These are phyloP conservation scores for Aspergillus tubingensis DNA, from an alignment of 2,329 filamentous ascomycete genomes.

Conservation along the genomic window DNA sequence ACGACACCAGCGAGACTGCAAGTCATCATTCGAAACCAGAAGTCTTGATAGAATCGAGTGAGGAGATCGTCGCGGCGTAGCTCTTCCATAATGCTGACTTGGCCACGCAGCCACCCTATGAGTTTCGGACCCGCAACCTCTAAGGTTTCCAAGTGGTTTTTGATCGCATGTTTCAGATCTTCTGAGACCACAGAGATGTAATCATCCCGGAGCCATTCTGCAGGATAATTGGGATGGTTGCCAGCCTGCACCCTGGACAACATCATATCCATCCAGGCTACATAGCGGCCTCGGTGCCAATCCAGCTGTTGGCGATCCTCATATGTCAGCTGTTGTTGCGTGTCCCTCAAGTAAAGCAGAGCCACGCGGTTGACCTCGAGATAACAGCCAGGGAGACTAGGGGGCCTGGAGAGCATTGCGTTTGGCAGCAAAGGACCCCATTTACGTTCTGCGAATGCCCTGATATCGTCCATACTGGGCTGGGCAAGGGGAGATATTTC, in stretches of 20 bases:
- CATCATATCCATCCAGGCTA: slow-evolving; percentile 7
- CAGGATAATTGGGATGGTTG: neutral
- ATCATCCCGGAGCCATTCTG: neutral
- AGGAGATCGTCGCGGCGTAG: neutral
- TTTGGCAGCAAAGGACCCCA: slow-evolving; percentile 2
- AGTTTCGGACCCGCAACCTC: neutral
- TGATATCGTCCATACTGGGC: neutral
- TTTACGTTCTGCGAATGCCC: neutral
- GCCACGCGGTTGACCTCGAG: neutral
- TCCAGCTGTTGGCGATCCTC: neutral
- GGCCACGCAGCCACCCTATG: neutral
- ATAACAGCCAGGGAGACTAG: neutral
- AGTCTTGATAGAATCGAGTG: neutral
- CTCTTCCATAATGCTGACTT: neutral
- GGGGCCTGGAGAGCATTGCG: neutral
- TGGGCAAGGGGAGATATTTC: neutral
- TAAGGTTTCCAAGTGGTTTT: neutral
- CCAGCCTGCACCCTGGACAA: neutral
- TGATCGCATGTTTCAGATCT: neutral
- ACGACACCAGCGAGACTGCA: neutral
- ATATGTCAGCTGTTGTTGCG: neutral
- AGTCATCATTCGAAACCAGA: neutral
- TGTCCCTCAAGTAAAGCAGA: slow-evolving; percentile 2
- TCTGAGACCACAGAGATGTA: neutral
- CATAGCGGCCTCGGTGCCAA: neutral